Percentiles rank a stretch among this genome's conserved stretches.
These are phyloP conservation scores for Rosa hybrid DNA, from an alignment of 331 rosid species.

Conservation along the genomic window DNA sequence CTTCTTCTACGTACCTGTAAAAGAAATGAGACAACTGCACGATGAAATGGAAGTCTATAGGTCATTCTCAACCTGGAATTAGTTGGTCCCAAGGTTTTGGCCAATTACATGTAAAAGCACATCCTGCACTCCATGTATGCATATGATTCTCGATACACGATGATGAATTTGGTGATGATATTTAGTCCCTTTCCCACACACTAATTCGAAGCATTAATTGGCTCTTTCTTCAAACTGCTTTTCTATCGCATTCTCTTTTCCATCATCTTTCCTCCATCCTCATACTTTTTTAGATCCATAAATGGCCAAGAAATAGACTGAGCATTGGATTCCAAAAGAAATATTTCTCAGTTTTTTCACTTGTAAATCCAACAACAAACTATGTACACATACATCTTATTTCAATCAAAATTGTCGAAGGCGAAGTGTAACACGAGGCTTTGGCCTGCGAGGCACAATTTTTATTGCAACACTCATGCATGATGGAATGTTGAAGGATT, in stretches of 20 bases:
- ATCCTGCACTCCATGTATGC: not conserved
- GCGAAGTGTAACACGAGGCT: not conserved
- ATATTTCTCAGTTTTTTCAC: not conserved
- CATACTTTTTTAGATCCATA: not conserved
- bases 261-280: slow-evolving; percentile 4
- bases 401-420: not conserved
- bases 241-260: slow-evolving; percentile 25
- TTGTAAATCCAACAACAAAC: slow-evolving; percentile 17
- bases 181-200: slow-evolving; percentile 5
- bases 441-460: not conserved
- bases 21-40: slow-evolving; percentile 42
- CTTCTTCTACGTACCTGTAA: not conserved
- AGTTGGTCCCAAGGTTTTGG: slow-evolving; percentile 23
- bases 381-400: not conserved
- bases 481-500: not conserved
- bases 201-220: slow-evolving; percentile 13
- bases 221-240: slow-evolving; percentile 19
- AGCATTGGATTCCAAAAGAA: slow-evolving; percentile 29
- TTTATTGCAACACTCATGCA: not conserved
- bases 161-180: slow-evolving; percentile 10
- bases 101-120: not conserved
- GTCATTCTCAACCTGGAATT: slow-evolving; percentile 13
- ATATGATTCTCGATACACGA: slow-evolving; percentile 7
- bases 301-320: slow-evolving; percentile 28
- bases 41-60: slow-evolving; percentile 23